A percentile compares a stretch with the other conserved stretches of the same genome.
Conservation (phyloP, 140 eudicot species). For the Ambrosia hybrid region DNA sequence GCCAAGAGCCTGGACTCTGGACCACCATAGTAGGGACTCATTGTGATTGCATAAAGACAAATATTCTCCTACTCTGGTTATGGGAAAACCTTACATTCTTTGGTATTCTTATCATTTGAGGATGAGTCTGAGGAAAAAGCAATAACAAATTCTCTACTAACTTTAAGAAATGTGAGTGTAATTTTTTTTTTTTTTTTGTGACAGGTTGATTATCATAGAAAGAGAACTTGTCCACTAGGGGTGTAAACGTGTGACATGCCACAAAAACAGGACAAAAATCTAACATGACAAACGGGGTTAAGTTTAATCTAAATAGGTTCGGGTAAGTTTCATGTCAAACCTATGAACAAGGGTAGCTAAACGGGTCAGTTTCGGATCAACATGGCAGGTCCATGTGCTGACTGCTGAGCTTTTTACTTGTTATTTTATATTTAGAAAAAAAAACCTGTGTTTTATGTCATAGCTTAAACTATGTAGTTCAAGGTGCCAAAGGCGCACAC, state of each 20-base stretch:
- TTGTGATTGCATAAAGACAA: slow-evolving; percentile 26
- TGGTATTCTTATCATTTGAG: slow-evolving; percentile 22
- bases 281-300: neutral
- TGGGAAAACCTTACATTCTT: slow-evolving; percentile 36
- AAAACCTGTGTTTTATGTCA: too few species aligned
- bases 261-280: neutral
- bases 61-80: slow-evolving; percentile 8
- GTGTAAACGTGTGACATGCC: neutral
- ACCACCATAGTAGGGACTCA: slow-evolving; percentile 30
- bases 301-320: neutral
- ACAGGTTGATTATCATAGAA: neutral
- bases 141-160: slow-evolving; percentile 3
- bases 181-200: neutral
- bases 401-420: neutral
- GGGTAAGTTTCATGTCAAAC: neutral
- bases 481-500: too few species aligned
- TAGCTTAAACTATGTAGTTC: too few species aligned
- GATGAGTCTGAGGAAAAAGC: slow-evolving; percentile 2
- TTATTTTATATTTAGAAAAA: neutral
- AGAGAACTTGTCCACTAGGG: slow-evolving; percentile 11
- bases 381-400: neutral
- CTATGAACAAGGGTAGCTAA: neutral
- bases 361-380: neutral
- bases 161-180: neutral
- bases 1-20: slow-evolving; percentile 16